phyloP scores from a whole-genome alignment of 1,139 yeast genomes.

The Hansenula sp. region DNA sequence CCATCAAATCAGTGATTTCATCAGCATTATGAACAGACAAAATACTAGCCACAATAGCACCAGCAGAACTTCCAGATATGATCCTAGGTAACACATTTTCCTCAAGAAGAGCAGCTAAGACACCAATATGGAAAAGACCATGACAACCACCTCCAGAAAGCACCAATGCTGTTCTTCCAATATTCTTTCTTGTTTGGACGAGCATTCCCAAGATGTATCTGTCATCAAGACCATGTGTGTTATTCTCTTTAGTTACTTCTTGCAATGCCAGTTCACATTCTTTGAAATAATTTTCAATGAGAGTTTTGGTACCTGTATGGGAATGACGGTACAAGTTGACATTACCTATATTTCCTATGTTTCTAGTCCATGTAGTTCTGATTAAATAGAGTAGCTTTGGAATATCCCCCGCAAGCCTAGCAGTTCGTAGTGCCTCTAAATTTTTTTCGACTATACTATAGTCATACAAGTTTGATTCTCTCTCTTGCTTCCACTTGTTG shows the following conservation, averaged over 20 bases:
- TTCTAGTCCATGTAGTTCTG: slow-evolving; percentile 81
- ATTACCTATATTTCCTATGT: slow-evolving; percentile 86
- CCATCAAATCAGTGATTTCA: slow-evolving; percentile 58
- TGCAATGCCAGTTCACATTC: slow-evolving; percentile 71
- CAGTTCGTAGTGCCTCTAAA: slow-evolving; percentile 54
- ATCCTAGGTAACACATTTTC: slow-evolving; percentile 77
- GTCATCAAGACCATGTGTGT: slow-evolving; percentile 53
- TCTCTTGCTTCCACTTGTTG: slow-evolving; percentile 65
- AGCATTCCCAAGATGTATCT: slow-evolving; percentile 69
- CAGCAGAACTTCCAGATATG: slow-evolving; percentile 95
- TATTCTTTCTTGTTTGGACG: slow-evolving; percentile 83
- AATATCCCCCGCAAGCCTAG: slow-evolving; percentile 55
- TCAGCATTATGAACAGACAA: slow-evolving; percentile 77
- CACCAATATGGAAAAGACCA: slow-evolving; percentile 92
- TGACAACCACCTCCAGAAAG: slow-evolving; percentile 95
- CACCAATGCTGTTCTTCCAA: slow-evolving; percentile 90
- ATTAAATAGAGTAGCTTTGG: slow-evolving; percentile 63
- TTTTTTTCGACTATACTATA: slow-evolving; percentile 52
- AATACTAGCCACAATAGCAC: slow-evolving; percentile 89
- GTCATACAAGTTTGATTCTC: slow-evolving; percentile 67
- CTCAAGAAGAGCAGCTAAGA: slow-evolving; percentile 71
- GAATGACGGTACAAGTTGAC: slow-evolving; percentile 71
- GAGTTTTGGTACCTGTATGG: slow-evolving; percentile 77
- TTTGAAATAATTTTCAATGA: slow-evolving; percentile 76
- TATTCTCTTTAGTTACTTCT: slow-evolving; percentile 23